A percentile compares a stretch with the other conserved stretches of the same genome.
Evolutionary conservation across 2,329 filamentous ascomycete species (phyloP).

Genomic region (Diatrype stigma): DNA sequence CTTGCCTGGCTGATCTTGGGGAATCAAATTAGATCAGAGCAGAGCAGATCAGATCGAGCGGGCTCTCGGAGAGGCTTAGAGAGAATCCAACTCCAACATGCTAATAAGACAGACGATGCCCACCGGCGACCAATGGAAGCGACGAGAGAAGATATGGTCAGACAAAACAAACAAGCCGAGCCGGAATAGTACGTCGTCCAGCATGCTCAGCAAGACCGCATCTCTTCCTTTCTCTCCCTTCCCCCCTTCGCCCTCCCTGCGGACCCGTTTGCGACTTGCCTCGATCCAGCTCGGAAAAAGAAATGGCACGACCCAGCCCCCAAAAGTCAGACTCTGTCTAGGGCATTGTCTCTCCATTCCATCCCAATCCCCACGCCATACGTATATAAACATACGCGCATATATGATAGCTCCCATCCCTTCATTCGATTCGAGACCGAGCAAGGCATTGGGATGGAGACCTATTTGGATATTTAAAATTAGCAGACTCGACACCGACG

Average conservation of each 20-base stretch:
- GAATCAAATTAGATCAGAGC: conserved; percentile 10
- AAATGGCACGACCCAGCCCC: background rate
- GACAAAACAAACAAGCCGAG: conserved; percentile 23
- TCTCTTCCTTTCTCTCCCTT: conserved; percentile 7
- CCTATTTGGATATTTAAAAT: no score
- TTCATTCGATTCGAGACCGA: no score
- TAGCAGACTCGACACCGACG: no score
- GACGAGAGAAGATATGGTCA: conserved; percentile 7
- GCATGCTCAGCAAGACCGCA: conserved; percentile 4
- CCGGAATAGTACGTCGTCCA: conserved; percentile 17
- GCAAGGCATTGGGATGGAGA: no score
- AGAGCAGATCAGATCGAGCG: conserved; percentile 8
- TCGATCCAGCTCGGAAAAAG: background rate
- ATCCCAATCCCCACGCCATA: no score
- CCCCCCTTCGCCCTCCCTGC: conserved; percentile 5
- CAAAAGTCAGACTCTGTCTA: background rate
- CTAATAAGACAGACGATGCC: conserved; percentile 28
- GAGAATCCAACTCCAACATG: conserved; percentile 3
- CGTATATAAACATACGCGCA: no score
- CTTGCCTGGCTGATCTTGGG: no score
- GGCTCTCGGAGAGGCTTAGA: background rate
- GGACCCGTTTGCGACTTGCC: conserved; percentile 8
- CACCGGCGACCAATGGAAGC: conserved; percentile 17
- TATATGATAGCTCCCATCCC: no score
- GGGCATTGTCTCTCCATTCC: no score